phyloP scores from a whole-genome alignment of 1,139 yeast genomes.

The Kodamaea sp. region DNA sequence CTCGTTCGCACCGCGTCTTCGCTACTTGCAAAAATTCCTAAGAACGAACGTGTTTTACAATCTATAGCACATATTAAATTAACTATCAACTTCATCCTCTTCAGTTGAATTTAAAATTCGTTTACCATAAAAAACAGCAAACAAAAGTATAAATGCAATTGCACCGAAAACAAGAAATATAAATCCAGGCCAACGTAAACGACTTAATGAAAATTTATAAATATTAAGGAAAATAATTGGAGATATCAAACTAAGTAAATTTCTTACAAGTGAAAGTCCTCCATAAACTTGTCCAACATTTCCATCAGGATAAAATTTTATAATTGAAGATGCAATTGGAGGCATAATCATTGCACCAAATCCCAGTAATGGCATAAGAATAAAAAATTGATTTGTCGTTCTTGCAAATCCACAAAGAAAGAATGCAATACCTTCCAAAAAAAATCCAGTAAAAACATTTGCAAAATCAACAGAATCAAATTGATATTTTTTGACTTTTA shows the following conservation, averaged over 20 bases:
- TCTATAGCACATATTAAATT: too few species aligned
- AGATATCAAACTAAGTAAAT: slow-evolving; percentile 30
- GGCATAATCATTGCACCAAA: slow-evolving; percentile 46
- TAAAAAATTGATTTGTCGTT: slow-evolving; percentile 5
- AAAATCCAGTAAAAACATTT: slow-evolving; percentile 26
- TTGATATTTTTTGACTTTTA: slow-evolving; percentile 34
- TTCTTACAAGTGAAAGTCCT: slow-evolving; percentile 44
- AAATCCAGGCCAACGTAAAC: slow-evolving; percentile 7
- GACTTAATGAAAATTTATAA: slow-evolving; percentile 23
- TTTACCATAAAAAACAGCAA: background rate
- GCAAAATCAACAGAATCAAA: slow-evolving; percentile 56
- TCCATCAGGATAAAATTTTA: slow-evolving; percentile 47
- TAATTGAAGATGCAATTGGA: slow-evolving; percentile 43
- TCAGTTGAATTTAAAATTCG: slow-evolving; percentile 1
- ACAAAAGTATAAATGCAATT: background rate
- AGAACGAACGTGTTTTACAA: too few species aligned
- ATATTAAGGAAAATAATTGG: slow-evolving; percentile 40
- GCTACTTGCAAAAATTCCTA: too few species aligned
- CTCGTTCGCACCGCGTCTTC: too few species aligned
- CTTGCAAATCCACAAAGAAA: slow-evolving; percentile 15
- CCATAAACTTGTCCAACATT: slow-evolving; percentile 53
- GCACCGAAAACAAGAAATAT: slow-evolving; percentile 6
- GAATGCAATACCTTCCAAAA: slow-evolving; percentile 43
- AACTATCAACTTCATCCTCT: too few species aligned
- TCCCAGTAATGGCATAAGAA: slow-evolving; percentile 32